Evolutionary conservation across 164 flowering plant species (phyloP), one percentile per base, ranked within the genome.

Genomic region (Euptelea pleiosperma): DNA sequence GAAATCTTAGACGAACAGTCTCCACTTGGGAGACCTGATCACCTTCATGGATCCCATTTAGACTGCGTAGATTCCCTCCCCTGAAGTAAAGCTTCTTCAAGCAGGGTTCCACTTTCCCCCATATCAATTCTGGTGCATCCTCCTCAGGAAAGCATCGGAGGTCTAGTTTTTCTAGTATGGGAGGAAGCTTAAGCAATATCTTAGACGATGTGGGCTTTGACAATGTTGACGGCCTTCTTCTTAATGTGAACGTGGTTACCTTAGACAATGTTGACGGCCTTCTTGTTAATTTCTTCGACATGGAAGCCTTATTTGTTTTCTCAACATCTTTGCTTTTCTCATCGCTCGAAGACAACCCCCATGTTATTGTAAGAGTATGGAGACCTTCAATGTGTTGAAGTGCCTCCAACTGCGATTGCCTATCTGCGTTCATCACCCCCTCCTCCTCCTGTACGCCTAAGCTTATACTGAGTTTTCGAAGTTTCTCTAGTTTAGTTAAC

Each of bases 31-130:
- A 33, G 7, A 33, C 35, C 35, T 6, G 7, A 6, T 33, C 8
- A 33, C 35, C 35, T 33, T 33, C 35, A n/a, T n/a, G n/a, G 5
- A 33, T 33, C 8, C 35, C 35, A 33, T 33, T 6, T 33, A 33
- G 35, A 8, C 35, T 33, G 35, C 35, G 5, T 8, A 33, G 8
- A 8, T 8, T 33, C 35, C 35, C 35, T 5, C 35, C 35, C 35
- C 35, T 33, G 42, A 39, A 39, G 42, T 39, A 39, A 16, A 39
- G 42, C 42, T 39, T 39, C 42, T 39, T 11, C 42, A 39, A 39
- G 15, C 42, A 9, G 8, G 5, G 7, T 8, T 33, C 35, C 35
- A 8, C 35, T 4, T 39, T 12, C 11, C 0, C 4, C 16, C 15
- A 11, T 4, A 0, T 1, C n/a, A 39, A 39, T 39, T 39, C 42